Conservation (phyloP, 257 asterid genomes). For the Solanum gracilifrons region DNA sequence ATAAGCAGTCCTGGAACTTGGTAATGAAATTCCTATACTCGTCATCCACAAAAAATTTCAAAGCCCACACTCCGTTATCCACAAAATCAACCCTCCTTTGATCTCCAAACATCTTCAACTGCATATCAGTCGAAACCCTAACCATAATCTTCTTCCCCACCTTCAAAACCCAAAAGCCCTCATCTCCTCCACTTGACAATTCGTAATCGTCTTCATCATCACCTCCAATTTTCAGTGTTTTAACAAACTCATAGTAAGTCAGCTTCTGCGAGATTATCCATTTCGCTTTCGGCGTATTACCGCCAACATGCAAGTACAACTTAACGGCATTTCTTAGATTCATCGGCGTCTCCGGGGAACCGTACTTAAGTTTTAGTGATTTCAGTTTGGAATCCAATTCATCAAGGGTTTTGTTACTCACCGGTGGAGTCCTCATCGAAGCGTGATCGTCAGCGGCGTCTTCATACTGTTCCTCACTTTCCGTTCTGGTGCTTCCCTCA, state of each 20-base stretch:
- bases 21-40: slow-evolving; percentile 71
- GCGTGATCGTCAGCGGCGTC: slow-evolving; percentile 34
- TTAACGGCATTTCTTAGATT: slow-evolving; percentile 46
- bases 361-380: slow-evolving; percentile 65
- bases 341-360: slow-evolving; percentile 23
- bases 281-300: slow-evolving; percentile 86
- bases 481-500: slow-evolving; percentile 15
- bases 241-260: slow-evolving; percentile 39
- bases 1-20: slow-evolving; percentile 65
- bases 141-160: slow-evolving; percentile 58
- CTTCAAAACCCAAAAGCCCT: slow-evolving; percentile 75
- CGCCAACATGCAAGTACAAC: slow-evolving; percentile 78
- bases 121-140: slow-evolving; percentile 77
- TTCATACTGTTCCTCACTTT: slow-evolving; percentile 37
- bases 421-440: slow-evolving; percentile 8
- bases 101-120: slow-evolving; percentile 83
- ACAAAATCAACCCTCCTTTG: slow-evolving; percentile 96
- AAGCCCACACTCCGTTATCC: slow-evolving; percentile 90
- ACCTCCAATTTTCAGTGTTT: slow-evolving; percentile 32
- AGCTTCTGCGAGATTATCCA: slow-evolving; percentile 76
- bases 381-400: slow-evolving; percentile 61
- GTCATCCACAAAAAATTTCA: slow-evolving; percentile 57
- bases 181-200: slow-evolving; percentile 20
- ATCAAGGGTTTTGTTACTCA: slow-evolving; percentile 38
- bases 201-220: slow-evolving; percentile 20